Base-by-base conservation (phyloP, 371 early-diverging fungal genomes). In the Actinomucor elegans region DNA sequence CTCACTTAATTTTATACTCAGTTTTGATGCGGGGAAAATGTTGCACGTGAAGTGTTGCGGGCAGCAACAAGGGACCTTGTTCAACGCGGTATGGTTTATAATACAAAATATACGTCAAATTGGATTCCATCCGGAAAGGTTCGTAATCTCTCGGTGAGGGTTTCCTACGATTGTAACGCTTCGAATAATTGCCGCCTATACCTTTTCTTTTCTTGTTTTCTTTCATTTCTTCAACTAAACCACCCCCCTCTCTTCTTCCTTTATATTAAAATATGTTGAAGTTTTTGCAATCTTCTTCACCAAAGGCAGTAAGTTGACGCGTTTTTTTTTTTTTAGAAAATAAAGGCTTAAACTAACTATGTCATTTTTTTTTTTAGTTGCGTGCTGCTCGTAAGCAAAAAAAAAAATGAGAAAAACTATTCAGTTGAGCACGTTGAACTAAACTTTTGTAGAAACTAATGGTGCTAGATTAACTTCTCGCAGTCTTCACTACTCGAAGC, bases 401-500 rank as follows among this genome's bases (percentile, higher is more conserved):
- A 24, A 37, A 17, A 10, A 15, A 12, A 12, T 2, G 12, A 37
- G 28, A 24, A 46, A 18, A 8, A 12, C 3, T 18, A 12, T 1
- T 7, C 47, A 18, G 11, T 34, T 29, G 9, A 31, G 5, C 14
- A 14, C 23, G 4, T 29, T 12, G 28, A 9, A 26, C 12, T 36
- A 36, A 36, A 21, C n/a, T 7, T 32, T 28, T 31, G 28, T 37
- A 62, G 62, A 47, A 36, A 48, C 44, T 21, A 37, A 52, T 38
- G 55, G 46, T 26, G 55, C 36, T 44, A 43, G 52, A 58, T 41
- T 64, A 47, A 15, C 57, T 17, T n/a, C 52, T 41, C 66, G 66
- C 44, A 47, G 57, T 57, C 57, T 65, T 40, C 66, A 65, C 40
- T 31, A 37, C 40, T 36, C 90, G 37, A 80, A 80, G 57, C 80